Evolutionary conservation across 164 flowering plant genomes (phyloP), one percentile per base, ranked within the genome.

Genomic region (Stephania yunnanensis): DNA sequence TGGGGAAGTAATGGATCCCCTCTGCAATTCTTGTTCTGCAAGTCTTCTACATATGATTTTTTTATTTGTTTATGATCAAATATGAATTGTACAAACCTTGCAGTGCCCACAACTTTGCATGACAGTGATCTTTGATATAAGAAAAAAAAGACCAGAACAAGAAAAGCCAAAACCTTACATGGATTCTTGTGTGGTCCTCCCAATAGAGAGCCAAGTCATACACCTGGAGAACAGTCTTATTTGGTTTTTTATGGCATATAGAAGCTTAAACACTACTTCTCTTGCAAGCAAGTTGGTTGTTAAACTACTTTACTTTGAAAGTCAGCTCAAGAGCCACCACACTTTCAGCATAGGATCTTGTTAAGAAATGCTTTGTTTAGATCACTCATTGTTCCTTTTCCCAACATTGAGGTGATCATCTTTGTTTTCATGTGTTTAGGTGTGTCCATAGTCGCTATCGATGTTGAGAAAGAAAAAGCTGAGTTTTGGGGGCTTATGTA

Each of bases 211-310:
- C 9, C 66, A 61, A 61, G 20, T 61, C 25, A 61, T 19, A 61
- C 20, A 61, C 22, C 66, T 61, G 66, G 25, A 61, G 1, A 17
- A 25, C 25, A n/a, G 7, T 61, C 25, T 61, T 61, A 61, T n/a
- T 7, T 5, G 22, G 6, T 17, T 61, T 61, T 61, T 61, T n/a
- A 19, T 61, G 42, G 42, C 25, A 6, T 61, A 19, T 61, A 61
- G 66, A n/a, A n/a, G 66, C 66, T 61, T 61, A 61, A 61, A 61
- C 42, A 61, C 66, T 58, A 58, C 64, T 58, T 10, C 64, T 58
- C 66, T 5, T 61, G 0, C 19, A 19, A 61, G 22, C 66, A n/a
- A 61, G 66, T 61, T 61, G 25, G 66, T 61, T 19, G 66, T 61
- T 61, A 61, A 61, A 61, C 66, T 61, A n/a, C 25, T 61, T 61